Evolutionary conservation across 2,329 filamentous ascomycete genomes (phyloP).

Genomic region (Fusarium dimerum): DNA sequence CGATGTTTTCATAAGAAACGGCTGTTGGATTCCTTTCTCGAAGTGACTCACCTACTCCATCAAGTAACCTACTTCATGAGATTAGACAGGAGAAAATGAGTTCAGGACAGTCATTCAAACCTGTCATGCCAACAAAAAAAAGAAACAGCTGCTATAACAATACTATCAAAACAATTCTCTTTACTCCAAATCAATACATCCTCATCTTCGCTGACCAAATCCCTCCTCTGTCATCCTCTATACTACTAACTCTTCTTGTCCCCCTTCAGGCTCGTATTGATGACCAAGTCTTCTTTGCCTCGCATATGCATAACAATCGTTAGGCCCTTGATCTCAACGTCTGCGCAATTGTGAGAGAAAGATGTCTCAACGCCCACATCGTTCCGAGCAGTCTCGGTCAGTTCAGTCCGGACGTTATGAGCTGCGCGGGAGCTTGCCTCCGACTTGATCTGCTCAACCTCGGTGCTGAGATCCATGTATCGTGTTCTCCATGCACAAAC

Average conservation of each 20-base stretch:
- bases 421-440: slow-evolving; percentile 33
- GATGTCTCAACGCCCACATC: slow-evolving; percentile 23
- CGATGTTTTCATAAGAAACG: not conserved
- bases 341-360: slow-evolving; percentile 31
- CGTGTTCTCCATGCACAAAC: slow-evolving; percentile 44
- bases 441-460: slow-evolving; percentile 43
- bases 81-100: no score
- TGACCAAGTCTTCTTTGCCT: slow-evolving; percentile 51
- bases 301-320: slow-evolving; percentile 54
- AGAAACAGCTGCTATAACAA: no score
- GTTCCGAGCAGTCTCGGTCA: slow-evolving; percentile 8
- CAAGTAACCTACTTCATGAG: no score
- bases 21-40: no score
- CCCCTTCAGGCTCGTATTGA: slow-evolving; percentile 48
- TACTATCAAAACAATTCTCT: no score
- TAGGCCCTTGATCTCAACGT: slow-evolving; percentile 48
- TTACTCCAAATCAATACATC: no score
- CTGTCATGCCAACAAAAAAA: no score
- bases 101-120: no score
- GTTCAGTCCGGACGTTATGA: slow-evolving; percentile 11
- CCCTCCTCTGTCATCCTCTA: not conserved
- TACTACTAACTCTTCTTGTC: slow-evolving; percentile 6
- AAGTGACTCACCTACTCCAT: no score
- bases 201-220: not conserved
- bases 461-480: slow-evolving; percentile 42